Conservation (phyloP, 352 stramenopile genomes). For the Globisporangium viniferum region DNA sequence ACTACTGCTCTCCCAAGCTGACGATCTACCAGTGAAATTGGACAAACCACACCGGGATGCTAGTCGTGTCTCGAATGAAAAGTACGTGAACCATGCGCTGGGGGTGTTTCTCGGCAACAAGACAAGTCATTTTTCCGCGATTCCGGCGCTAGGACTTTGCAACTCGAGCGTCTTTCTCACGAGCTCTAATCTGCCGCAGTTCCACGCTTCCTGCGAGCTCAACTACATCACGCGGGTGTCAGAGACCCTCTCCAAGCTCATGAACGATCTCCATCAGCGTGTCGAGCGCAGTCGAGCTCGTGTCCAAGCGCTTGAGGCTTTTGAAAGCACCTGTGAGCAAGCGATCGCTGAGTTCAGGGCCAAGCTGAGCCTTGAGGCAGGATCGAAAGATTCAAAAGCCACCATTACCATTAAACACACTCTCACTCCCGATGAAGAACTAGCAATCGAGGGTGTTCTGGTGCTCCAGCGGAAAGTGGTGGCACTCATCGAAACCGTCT, state of each 20-base stretch:
- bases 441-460: slow-evolving; percentile 34
- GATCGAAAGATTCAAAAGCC: not conserved
- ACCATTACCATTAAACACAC: not conserved
- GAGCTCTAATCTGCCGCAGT: slow-evolving; percentile 31
- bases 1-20: slow-evolving; percentile 3
- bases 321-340: slow-evolving; percentile 31
- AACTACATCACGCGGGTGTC: slow-evolving; percentile 46
- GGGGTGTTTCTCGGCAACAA: slow-evolving; percentile 34
- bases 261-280: slow-evolving; percentile 30
- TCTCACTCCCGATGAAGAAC: slow-evolving; percentile 37
- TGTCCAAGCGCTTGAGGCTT: slow-evolving; percentile 21
- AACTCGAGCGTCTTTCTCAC: slow-evolving; percentile 38
- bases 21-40: not conserved
- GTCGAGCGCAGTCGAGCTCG: slow-evolving; percentile 43
- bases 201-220: slow-evolving; percentile 46
- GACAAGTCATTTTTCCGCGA: slow-evolving; percentile 23
- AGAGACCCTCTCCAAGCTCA: slow-evolving; percentile 28
- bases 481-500: slow-evolving; percentile 27
- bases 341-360: slow-evolving; percentile 7
- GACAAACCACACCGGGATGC: not conserved
- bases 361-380: not conserved
- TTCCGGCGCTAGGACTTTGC: slow-evolving; percentile 26
- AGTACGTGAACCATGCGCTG: slow-evolving; percentile 42
- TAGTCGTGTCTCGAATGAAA: slow-evolving; percentile 32
- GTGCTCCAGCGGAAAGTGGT: slow-evolving; percentile 35